phyloP scores from a whole-genome alignment of 202 grass and related monocot genomes.

The Carex sylvatica region DNA sequence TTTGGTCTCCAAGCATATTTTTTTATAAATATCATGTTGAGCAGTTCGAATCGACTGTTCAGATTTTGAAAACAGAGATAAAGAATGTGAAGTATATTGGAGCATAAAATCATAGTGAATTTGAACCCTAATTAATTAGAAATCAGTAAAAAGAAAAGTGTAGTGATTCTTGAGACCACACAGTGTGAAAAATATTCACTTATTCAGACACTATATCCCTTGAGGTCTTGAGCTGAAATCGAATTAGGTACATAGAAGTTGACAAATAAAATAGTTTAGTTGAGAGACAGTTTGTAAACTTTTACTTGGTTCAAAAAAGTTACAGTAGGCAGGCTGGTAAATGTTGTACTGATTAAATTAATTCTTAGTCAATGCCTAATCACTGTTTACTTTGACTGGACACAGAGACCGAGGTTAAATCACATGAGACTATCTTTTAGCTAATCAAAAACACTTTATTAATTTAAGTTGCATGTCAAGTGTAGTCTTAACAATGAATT shows the following conservation, averaged over 20 bases:
- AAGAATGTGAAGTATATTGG: too few relatives aligned
- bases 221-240: background rate
- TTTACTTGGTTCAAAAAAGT: constrained; percentile 29
- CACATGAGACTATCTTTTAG: constrained; percentile 40
- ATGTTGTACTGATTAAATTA: constrained; percentile 14
- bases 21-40: too few relatives aligned
- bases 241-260: constrained; percentile 17
- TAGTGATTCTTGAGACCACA: background rate
- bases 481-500: background rate
- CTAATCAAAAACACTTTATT: constrained; percentile 26
- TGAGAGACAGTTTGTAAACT: constrained; percentile 26
- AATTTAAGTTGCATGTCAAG: constrained; percentile 8
- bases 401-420: constrained; percentile 26
- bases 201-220: background rate
- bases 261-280: background rate
- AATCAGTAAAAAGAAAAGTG: background rate
- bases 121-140: background rate
- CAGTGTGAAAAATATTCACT: background rate
- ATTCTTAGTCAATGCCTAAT: constrained; percentile 33
- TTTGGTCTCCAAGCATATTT: too few relatives aligned
- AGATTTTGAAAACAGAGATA: too few relatives aligned
- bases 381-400: constrained; percentile 32
- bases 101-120: too few relatives aligned
- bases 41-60: too few relatives aligned
- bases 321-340: constrained; percentile 19